Base-by-base conservation (phyloP, 73 alveolate species). In the Tetrahymena elliotti region DNA sequence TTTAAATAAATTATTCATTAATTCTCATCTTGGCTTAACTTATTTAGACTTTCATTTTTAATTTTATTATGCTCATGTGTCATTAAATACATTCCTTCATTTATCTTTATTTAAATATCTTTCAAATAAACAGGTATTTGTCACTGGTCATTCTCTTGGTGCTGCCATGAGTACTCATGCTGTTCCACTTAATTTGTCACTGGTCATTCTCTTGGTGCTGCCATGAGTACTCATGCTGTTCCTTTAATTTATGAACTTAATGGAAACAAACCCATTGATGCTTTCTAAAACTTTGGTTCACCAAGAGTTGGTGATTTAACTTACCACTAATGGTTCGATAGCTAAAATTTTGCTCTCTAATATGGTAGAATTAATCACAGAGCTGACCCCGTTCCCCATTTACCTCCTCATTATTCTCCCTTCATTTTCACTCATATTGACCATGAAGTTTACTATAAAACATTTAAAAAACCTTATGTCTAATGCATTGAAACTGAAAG, bases 171-270 rank as follows among this genome's bases (percentile, higher is more conserved):
- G 95, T 20, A 94, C 96, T 33, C 96, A 94, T 88, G 96, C 96
- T 24, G 94, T 36, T 83, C 96, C 33, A 40, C 41, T 53, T 27
- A 92, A 16, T 24, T 53, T 33, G 94, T 95, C 88, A 95, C 93
- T 18, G 97, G 97, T 24, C 97, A 95, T 54, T 84, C 95, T n/a
- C 93, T 95, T 39, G 97, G 97, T 34, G 97, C 95, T 38, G 97
- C 97, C 20, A 53, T 53, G 40, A 96, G 95, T 16, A 93, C 96
- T 13, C 13, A 92, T 53, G 95, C 97, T 5, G 5, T 53, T 6
- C 84, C 84, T 53, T 5, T 6, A 7, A 18, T 53, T 18, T 53
- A 53, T n/a, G 24, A 12, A 18, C 13, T 53, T 4, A 53, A 53
- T 53, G 84, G 84, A 10, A 53, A 53, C 33, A 10, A 53, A 37